Conservation (phyloP, 148 eudicot species). For the Heliamphora exappendiculata region DNA sequence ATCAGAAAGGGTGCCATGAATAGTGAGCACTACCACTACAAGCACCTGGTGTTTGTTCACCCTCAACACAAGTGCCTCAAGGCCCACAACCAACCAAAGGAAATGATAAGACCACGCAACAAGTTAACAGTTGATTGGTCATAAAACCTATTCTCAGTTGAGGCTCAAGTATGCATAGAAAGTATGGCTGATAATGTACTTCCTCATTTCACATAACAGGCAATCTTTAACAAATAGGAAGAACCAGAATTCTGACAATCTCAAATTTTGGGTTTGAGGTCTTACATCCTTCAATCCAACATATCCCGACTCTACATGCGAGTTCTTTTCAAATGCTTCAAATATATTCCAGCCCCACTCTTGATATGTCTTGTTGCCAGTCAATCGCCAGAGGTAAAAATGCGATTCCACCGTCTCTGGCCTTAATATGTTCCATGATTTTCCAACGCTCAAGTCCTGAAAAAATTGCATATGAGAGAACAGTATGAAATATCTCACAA, state of each 20-base stretch:
- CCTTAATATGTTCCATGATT: conserved; percentile 97
- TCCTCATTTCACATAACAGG: too few species aligned
- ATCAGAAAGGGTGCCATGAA: conserved; percentile 7
- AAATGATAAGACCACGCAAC: too few species aligned
- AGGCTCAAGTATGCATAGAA: too few species aligned
- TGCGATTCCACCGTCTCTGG: conserved; percentile 98
- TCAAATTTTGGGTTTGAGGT: not conserved
- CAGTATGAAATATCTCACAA: not conserved
- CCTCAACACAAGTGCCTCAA: too few species aligned
- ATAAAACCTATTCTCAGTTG: too few species aligned
- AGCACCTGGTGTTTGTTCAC: too few species aligned
- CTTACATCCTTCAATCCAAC: conserved; percentile 99
- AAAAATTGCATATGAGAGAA: conserved; percentile 10
- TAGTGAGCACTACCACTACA: too few species aligned
- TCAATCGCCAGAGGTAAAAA: conserved; percentile 93
- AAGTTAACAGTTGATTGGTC: too few species aligned
- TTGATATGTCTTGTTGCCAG: conserved; percentile 93
- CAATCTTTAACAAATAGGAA: too few species aligned
- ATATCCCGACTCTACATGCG: conserved; percentile 82
- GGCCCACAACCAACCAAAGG: too few species aligned
- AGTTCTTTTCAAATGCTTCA: conserved; percentile 97
- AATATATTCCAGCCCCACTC: conserved; percentile 99
- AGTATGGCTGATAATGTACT: too few species aligned
- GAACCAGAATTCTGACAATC: too few species aligned
- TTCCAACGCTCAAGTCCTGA: conserved; percentile 94